Evolutionary conservation across 1,284 basidiomycete species (phyloP).

Genomic region (Tilletia horrida): DNA sequence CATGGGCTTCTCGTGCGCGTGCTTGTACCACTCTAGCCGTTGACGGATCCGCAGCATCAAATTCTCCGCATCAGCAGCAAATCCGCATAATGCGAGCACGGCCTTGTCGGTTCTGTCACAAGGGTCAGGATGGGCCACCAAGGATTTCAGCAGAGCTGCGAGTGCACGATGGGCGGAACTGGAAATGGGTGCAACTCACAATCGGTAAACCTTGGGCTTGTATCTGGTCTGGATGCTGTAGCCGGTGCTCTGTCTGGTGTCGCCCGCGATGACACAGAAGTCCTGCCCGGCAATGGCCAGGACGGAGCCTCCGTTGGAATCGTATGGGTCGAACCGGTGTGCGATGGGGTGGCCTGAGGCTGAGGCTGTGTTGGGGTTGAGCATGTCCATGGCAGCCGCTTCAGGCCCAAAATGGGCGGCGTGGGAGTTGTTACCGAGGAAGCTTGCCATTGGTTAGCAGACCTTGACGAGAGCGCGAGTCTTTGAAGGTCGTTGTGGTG

Average conservation of each 20-base stretch:
- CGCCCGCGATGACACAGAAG: slow-evolving; percentile 54
- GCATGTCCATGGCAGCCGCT: background rate
- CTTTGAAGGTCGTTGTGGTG: background rate
- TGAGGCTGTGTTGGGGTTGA: background rate
- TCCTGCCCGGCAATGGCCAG: slow-evolving; percentile 51
- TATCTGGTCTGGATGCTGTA: slow-evolving; percentile 55
- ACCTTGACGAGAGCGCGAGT: background rate
- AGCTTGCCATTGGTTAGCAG: slow-evolving; percentile 31
- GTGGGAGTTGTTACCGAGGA: slow-evolving; percentile 30
- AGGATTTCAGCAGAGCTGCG: background rate
- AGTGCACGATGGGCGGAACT: too few species aligned
- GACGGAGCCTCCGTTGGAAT: slow-evolving; percentile 51
- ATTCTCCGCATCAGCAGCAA: slow-evolving; percentile 52
- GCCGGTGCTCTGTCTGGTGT: slow-evolving; percentile 50
- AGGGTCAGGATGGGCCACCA: background rate
- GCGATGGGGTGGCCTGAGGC: slow-evolving; percentile 29
- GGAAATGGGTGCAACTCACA: slow-evolving; percentile 25
- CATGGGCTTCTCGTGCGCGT: slow-evolving; percentile 51
- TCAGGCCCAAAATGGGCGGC: slow-evolving; percentile 10
- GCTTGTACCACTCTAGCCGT: slow-evolving; percentile 50
- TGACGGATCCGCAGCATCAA: slow-evolving; percentile 46
- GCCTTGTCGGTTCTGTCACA: slow-evolving; percentile 46
- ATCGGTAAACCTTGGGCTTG: slow-evolving; percentile 54
- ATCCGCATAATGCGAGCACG: slow-evolving; percentile 51
- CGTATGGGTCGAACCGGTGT: slow-evolving; percentile 53